Evolutionary conservation across 2,329 filamentous ascomycete genomes (phyloP), one percentile per base, ranked within the genome.

Genomic region (Blastomyces percursus): DNA sequence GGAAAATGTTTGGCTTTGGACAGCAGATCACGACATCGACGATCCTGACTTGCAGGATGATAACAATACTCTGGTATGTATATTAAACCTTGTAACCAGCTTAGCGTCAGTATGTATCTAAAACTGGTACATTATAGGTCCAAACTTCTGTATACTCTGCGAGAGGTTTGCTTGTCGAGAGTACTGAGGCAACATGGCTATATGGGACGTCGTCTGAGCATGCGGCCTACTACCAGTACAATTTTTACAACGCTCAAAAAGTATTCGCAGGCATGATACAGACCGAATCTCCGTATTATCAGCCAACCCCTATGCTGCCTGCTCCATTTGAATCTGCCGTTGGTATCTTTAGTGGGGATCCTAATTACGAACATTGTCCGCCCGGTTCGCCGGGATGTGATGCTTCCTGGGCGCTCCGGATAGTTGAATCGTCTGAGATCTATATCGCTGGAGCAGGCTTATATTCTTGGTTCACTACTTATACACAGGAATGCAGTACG

Each of bases 1-100:
- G 9, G 71, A 74, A 54, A 75, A 74, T 42, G 66, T 71, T 5
- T 75, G 71, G 72, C 66, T 66, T 7, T 75, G 72, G 73, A 65
- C 66, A 0, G 71, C 73, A 4, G 72, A 75, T 55, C 72, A 74
- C 48, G 70, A 74, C 59, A 57, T 74, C 1, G 72, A 74, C 63
- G 60, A 61, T 16, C 59, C 59, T 27, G 38, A 61, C 30, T 32
- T 42, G 50, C 38, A 61, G 40, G 32, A 61, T 21, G 50, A 52
- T 44, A 61, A 61, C 27, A 61, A 61, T 61, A 54, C 51, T 21
- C 46, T 61, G 59, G 50, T 61, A 38, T 21, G 59, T 19, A 52
- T 60, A 59, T 46, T 1, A 24, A 44, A 1, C 11, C 40, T 46
- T 11, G 14, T 21, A 9, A 40, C 19, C 5, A 1, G n/a, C 14